A percentile compares a stretch with the other conserved stretches of the same genome.
Conservation (phyloP, 768 basidiomycete species). For the Rhodosporidiobolus sp. region DNA sequence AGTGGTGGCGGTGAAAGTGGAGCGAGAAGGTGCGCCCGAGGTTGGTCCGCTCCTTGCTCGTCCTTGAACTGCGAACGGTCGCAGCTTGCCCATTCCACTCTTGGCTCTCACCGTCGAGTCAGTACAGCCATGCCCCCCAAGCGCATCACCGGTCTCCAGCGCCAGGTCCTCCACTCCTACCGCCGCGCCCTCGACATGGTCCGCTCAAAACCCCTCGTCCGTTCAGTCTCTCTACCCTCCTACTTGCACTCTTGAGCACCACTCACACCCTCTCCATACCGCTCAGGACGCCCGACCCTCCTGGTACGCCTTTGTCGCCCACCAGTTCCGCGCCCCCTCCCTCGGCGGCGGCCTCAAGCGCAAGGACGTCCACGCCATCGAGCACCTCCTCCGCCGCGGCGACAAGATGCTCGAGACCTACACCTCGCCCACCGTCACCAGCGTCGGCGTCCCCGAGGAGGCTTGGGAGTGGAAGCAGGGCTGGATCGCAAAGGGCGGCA, state of each 20-base stretch:
- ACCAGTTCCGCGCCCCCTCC: constrained; percentile 40
- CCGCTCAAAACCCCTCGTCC: constrained; percentile 38
- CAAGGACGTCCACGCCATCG: constrained; percentile 41
- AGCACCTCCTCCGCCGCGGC: constrained; percentile 40
- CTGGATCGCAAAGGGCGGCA: constrained; percentile 40
- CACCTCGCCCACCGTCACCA: constrained; percentile 23
- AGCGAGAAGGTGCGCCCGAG: not conserved
- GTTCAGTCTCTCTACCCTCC: constrained; percentile 6
- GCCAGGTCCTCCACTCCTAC: constrained; percentile 35
- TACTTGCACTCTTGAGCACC: not conserved
- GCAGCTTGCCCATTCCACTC: not conserved
- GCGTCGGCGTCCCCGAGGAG: constrained; percentile 18
- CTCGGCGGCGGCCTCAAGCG: constrained; percentile 38
- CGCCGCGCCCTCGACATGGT: constrained; percentile 38
- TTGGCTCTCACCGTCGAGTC: too few species aligned
- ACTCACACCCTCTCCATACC: not conserved
- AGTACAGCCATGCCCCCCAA: not conserved
- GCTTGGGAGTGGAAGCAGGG: constrained; percentile 26
- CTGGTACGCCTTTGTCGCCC: constrained; percentile 40
- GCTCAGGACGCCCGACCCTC: constrained; percentile 35
- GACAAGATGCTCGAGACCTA: constrained; percentile 42
- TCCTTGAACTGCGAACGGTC: not conserved
- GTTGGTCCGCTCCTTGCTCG: not conserved
- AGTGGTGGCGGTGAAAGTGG: not conserved
- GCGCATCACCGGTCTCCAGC: constrained; percentile 37